phyloP scores from a whole-genome alignment of 2,329 filamentous ascomycete species.

The Ceratocystis diversiconidia region DNA sequence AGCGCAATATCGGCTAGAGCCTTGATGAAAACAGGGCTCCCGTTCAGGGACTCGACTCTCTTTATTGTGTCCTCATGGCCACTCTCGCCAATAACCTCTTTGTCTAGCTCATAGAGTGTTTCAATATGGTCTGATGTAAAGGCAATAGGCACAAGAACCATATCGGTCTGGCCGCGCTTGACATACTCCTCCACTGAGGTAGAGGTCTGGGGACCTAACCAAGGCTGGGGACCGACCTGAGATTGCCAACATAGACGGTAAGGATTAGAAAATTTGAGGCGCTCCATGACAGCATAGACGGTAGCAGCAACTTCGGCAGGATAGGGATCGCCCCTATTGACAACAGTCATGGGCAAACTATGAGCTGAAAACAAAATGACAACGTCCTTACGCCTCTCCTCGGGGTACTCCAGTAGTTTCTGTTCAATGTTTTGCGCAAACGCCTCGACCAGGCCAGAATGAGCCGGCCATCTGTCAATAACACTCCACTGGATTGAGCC shows the following conservation, averaged over 20 bases:
- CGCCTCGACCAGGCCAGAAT: constrained; percentile 76
- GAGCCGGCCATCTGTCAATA: constrained; percentile 94
- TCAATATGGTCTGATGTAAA: constrained; percentile 99
- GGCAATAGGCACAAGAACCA: constrained; percentile 84
- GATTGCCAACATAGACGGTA: constrained; percentile 97
- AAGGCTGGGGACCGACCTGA: constrained; percentile 87
- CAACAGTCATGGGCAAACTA: constrained; percentile 90
- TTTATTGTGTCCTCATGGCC: constrained; percentile 68
- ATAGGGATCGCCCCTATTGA: constrained; percentile 91
- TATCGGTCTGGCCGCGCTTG: constrained; percentile 77
- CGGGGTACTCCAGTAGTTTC: constrained; percentile 69
- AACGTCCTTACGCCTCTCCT: constrained; percentile 63
- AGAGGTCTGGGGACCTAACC: constrained; percentile 88
- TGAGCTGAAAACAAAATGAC: constrained; percentile 90
- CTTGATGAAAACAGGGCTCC: constrained; percentile 76
- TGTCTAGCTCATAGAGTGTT: constrained; percentile 84
- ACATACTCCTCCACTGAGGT: constrained; percentile 81
- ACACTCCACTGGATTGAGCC: constrained; percentile 89
- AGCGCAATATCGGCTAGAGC: constrained; percentile 80
- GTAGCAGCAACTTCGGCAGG: constrained; percentile 91
- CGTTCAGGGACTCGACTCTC: constrained; percentile 83
- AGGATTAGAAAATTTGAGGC: constrained; percentile 72
- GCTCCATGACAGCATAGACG: constrained; percentile 91
- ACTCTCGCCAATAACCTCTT: constrained; percentile 85
- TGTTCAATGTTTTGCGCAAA: constrained; percentile 87